Conservation (phyloP, 1,284 basidiomycete genomes). For the Melampsora abietis-canadensis region DNA sequence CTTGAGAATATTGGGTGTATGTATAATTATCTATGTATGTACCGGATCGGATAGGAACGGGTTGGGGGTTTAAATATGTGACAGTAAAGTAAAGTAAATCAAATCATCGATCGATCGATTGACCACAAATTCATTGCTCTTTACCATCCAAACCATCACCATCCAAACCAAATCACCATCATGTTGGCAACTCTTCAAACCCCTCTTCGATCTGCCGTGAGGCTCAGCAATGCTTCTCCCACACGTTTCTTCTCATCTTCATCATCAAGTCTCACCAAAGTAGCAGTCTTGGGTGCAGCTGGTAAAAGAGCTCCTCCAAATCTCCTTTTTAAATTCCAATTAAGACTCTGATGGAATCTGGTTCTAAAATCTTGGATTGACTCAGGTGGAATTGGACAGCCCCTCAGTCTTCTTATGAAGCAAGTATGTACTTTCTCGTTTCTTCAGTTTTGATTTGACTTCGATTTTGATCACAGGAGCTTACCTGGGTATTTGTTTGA, state of each 20-base stretch:
- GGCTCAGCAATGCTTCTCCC: slow-evolving; percentile 47
- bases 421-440: slow-evolving; percentile 63
- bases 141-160: neutral
- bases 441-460: too few species aligned
- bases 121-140: too few species aligned
- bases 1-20: too few species aligned
- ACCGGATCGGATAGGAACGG: too few species aligned
- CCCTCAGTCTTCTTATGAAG: slow-evolving; percentile 85
- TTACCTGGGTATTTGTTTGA: neutral
- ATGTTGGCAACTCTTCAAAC: slow-evolving; percentile 1
- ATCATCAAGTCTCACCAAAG: slow-evolving; percentile 68
- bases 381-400: slow-evolving; percentile 78
- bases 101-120: too few species aligned
- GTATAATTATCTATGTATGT: too few species aligned
- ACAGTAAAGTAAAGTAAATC: too few species aligned
- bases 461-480: slow-evolving; percentile 51
- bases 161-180: slow-evolving; percentile 3
- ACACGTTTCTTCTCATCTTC: slow-evolving; percentile 72
- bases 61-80: too few species aligned
- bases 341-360: too few species aligned
- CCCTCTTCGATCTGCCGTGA: slow-evolving; percentile 37
- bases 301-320: slow-evolving; percentile 55
- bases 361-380: neutral
- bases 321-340: neutral
- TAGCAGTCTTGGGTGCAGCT: slow-evolving; percentile 84